Conservation (phyloP, 352 stramenopile genomes). For the Plasmopara muralis region DNA sequence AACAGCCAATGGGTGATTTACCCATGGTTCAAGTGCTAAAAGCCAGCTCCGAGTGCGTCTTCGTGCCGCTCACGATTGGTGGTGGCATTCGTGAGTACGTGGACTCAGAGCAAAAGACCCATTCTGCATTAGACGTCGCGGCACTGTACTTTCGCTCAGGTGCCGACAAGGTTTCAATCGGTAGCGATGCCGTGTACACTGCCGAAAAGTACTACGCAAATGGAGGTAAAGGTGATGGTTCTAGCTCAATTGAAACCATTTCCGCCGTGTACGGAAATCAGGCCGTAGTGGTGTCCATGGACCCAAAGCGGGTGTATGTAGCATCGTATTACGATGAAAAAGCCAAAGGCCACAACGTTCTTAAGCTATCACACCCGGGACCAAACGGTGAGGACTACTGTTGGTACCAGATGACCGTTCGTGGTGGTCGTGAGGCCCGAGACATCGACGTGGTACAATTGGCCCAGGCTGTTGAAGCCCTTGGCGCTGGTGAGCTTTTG, state of each 20-base stretch:
- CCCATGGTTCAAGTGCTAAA: constrained; percentile 96
- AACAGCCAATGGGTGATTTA: constrained; percentile 94
- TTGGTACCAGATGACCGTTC: constrained; percentile 98
- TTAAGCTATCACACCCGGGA: constrained; percentile 76
- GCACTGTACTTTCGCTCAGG: constrained; percentile 96
- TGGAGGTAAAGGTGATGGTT: constrained; percentile 57
- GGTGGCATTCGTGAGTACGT: constrained; percentile 96
- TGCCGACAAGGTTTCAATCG: constrained; percentile 97
- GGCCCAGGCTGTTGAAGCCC: constrained; percentile 82
- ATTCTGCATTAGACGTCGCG: constrained; percentile 93
- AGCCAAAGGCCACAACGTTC: constrained; percentile 43
- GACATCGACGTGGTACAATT: constrained; percentile 84
- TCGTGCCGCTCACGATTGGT: constrained; percentile 97
- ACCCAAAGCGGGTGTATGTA: constrained; percentile 90
- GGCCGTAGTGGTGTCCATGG: constrained; percentile 96
- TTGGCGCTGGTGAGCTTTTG: constrained; percentile 97
- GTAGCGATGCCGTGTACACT: constrained; percentile 94
- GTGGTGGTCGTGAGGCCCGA: constrained; percentile 90
- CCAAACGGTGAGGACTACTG: constrained; percentile 91
- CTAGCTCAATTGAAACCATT: constrained; percentile 95
- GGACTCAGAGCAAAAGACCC: constrained; percentile 80
- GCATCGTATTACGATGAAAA: constrained; percentile 64
- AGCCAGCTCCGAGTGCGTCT: constrained; percentile 91
- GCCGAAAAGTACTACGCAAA: constrained; percentile 86
- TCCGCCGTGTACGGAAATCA: constrained; percentile 94